Conservation (phyloP, 306 rosid species). For the Begonia peltatifolia region DNA sequence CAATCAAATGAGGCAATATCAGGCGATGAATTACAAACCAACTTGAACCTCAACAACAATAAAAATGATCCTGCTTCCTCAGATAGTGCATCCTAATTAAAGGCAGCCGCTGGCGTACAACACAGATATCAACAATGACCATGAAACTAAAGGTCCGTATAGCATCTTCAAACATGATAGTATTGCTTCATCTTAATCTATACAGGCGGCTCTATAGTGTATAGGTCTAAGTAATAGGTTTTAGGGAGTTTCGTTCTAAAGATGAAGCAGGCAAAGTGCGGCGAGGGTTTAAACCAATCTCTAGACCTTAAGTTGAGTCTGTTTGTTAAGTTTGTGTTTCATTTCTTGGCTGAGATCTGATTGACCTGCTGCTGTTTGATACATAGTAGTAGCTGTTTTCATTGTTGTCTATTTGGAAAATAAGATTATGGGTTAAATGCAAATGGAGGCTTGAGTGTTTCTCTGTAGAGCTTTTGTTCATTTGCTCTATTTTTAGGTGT, state of each 20-base stretch:
- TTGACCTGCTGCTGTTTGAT: conserved; percentile 10
- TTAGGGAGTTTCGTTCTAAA: conserved; percentile 37
- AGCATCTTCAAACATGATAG: conserved; percentile 17
- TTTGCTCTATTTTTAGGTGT: neutral
- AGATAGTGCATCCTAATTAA: conserved; percentile 32
- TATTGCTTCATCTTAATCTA: conserved; percentile 26
- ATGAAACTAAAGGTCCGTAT: conserved; percentile 14
- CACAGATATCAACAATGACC: conserved; percentile 9
- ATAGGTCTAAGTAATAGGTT: conserved; percentile 45
- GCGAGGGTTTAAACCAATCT: conserved; percentile 8
- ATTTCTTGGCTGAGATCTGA: conserved; percentile 21
- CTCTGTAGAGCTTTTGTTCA: conserved; percentile 2
- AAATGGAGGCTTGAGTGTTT: conserved; percentile 7
- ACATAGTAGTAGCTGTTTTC: conserved; percentile 10
- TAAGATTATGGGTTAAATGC: conserved; percentile 16
- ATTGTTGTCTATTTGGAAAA: conserved; percentile 12
- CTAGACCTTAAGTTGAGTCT: conserved; percentile 11
- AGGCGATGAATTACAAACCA: conserved; percentile 36
- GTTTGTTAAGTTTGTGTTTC: conserved; percentile 23
- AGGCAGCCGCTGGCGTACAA: conserved; percentile 8
- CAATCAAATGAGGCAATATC: conserved; percentile 35
- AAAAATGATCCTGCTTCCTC: conserved; percentile 42
- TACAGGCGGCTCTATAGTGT: conserved; percentile 28
- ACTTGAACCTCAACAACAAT: conserved; percentile 50
- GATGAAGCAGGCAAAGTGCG: conserved; percentile 19